These are phyloP conservation scores for Jackrogersella multiformis DNA, from an alignment of 495 filamentous ascomycete genomes.

Conservation along the genomic window DNA sequence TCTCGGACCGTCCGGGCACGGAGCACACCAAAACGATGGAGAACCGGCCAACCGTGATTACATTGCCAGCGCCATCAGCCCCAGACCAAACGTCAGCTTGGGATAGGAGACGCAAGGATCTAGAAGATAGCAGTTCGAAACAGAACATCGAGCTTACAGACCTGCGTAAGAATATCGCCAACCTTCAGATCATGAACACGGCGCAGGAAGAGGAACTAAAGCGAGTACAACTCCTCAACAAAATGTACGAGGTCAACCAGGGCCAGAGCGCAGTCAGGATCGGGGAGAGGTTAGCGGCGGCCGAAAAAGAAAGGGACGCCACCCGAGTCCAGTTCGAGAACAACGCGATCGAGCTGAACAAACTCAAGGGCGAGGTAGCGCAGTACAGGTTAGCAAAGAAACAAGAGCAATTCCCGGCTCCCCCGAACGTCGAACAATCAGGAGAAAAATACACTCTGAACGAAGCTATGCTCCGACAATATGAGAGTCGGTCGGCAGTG, in stretches of 20 bases:
- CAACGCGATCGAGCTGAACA: not conserved
- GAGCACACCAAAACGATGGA: slow-evolving; percentile 54
- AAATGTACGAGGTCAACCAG: slow-evolving; percentile 38
- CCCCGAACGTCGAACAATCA: not conserved
- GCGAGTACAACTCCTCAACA: slow-evolving; percentile 35
- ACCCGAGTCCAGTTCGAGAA: slow-evolving; percentile 9
- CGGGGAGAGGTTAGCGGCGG: slow-evolving; percentile 1
- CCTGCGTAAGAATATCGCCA: slow-evolving; percentile 9
- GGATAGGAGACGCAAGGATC: slow-evolving; percentile 45
- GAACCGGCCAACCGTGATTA: slow-evolving; percentile 56
- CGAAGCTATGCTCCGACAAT: not conserved
- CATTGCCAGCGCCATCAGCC: slow-evolving; percentile 48
- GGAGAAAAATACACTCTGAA: not conserved
- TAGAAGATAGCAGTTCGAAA: slow-evolving; percentile 22
- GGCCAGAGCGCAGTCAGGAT: slow-evolving; percentile 7
- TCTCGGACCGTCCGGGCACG: slow-evolving; percentile 53
- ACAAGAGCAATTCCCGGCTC: not conserved
- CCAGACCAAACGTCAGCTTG: slow-evolving; percentile 48
- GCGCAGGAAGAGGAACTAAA: slow-evolving; percentile 6
- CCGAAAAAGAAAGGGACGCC: slow-evolving; percentile 21
- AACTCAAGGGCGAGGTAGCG: slow-evolving; percentile 6
- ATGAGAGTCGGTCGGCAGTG: slow-evolving; percentile 5
- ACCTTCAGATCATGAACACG: slow-evolving; percentile 23
- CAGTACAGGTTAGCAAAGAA: slow-evolving; percentile 1
- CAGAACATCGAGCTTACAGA: not conserved